Evolutionary conservation across 345 rosid species (phyloP).

Genomic region (Bretschneidera sinensis): DNA sequence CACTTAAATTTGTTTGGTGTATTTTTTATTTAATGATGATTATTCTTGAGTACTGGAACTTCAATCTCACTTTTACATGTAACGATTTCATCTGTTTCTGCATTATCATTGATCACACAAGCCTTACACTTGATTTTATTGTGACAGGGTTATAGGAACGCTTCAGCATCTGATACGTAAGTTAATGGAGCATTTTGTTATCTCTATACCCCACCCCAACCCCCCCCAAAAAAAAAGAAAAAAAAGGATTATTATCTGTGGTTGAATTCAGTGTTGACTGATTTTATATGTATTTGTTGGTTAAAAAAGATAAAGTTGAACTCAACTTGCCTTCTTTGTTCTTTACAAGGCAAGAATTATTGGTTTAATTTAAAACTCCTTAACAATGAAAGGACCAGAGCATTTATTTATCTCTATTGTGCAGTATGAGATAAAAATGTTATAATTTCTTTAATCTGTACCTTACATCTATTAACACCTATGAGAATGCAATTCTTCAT

Average conservation of each 20-base stretch:
- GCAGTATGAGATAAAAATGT: no score
- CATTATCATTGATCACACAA: not conserved
- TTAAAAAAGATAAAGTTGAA: not conserved
- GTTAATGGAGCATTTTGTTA: constrained; percentile 22
- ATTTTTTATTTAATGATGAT: constrained; percentile 2
- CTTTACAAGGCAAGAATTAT: not conserved
- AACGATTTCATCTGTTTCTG: constrained; percentile 1
- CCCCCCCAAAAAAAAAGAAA: not conserved
- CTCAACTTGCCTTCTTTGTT: not conserved
- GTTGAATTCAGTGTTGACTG: not conserved
- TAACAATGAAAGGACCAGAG: no score
- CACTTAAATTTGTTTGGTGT: no score
- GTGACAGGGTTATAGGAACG: constrained; percentile 86
- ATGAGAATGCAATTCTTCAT: not conserved
- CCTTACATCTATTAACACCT: no score
- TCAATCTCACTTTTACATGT: constrained; percentile 12
- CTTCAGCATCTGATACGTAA: constrained; percentile 90
- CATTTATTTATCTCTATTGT: no score
- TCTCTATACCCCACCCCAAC: not conserved
- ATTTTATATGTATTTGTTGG: no score
- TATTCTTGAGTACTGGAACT: constrained; percentile 9
- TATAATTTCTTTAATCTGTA: no score
- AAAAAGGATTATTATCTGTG: not conserved
- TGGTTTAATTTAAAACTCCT: not conserved
- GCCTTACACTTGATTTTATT: constrained; percentile 19